Percentiles rank a stretch among this genome's conserved stretches.
Evolutionary conservation across 2,329 filamentous ascomycete genomes (phyloP).

Genomic region (Ploettnerulaceae sp.): DNA sequence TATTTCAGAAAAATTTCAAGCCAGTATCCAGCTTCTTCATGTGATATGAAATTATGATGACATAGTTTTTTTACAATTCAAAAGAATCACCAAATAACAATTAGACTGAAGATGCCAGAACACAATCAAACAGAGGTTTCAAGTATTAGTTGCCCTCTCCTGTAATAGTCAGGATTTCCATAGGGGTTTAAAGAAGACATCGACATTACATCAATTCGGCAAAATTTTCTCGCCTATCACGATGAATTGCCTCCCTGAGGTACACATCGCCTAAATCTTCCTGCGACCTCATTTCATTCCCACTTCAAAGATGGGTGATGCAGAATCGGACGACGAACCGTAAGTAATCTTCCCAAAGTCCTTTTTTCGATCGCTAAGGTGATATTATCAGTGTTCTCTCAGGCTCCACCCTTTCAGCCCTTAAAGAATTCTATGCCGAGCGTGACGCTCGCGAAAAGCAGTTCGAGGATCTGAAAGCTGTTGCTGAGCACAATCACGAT

Average conservation of each 20-base stretch:
- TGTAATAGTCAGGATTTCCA: too few relatives aligned
- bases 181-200: too few relatives aligned
- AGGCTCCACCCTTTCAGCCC: conserved; percentile 58
- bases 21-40: too few relatives aligned
- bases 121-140: too few relatives aligned
- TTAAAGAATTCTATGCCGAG: conserved; percentile 70
- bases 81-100: neutral
- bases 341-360: conserved; percentile 1
- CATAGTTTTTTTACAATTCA: neutral
- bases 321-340: conserved; percentile 22
- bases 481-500: conserved; percentile 50
- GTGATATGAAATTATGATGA: too few relatives aligned
- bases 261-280: too few relatives aligned
- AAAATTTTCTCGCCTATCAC: conserved; percentile 12
- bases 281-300: too few relatives aligned
- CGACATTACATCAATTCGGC: conserved; percentile 3
- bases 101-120: too few relatives aligned
- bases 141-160: too few relatives aligned
- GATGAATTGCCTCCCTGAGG: too few relatives aligned
- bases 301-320: conserved; percentile 13
- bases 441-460: conserved; percentile 60
- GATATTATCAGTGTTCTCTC: conserved; percentile 53
- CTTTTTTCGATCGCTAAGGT: neutral
- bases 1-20: conserved; percentile 14
- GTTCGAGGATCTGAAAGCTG: conserved; percentile 62